These are phyloP conservation scores for Colletotrichum spaethianum DNA, from an alignment of 2,329 filamentous ascomycete species.

Conservation along the genomic window DNA sequence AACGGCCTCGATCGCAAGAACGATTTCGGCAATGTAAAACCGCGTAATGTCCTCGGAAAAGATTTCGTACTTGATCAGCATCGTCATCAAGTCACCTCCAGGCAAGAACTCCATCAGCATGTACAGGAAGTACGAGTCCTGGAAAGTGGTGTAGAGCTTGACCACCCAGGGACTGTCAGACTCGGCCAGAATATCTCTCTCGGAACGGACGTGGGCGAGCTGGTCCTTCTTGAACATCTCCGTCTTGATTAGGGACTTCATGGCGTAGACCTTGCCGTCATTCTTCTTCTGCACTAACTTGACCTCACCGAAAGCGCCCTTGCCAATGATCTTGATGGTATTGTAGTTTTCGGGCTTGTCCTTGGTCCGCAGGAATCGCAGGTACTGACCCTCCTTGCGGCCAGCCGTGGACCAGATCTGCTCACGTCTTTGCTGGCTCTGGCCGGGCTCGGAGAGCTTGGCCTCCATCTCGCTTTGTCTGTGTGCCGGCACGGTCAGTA, in stretches of 20 bases:
- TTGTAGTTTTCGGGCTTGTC: constrained; percentile 95
- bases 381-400: constrained; percentile 90
- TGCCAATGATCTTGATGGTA: constrained; percentile 98
- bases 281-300: constrained; percentile 97
- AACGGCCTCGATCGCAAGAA: constrained; percentile 97
- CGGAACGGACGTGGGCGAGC: constrained; percentile 94
- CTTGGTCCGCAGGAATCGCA: constrained; percentile 93
- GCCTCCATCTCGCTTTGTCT: constrained; percentile 95
- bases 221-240: constrained; percentile 99
- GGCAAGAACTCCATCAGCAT: constrained; percentile 99
- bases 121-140: constrained; percentile 96
- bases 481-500: constrained; percentile 23
- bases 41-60: constrained; percentile 99
- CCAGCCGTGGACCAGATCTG: constrained; percentile 88
- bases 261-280: constrained; percentile 96
- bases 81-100: constrained; percentile 98
- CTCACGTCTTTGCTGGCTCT: constrained; percentile 83
- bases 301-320: constrained; percentile 98
- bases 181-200: constrained; percentile 97
- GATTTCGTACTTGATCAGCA: constrained; percentile 99
- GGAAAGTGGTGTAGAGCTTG: constrained; percentile 98
- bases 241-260: constrained; percentile 98
- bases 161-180: constrained; percentile 99
- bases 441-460: constrained; percentile 82
- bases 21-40: constrained; percentile 99